A percentile compares a stretch with the other conserved stretches of the same genome.
phyloP scores from a whole-genome alignment of 441 rosid genomes.

The Populus hybrid region DNA sequence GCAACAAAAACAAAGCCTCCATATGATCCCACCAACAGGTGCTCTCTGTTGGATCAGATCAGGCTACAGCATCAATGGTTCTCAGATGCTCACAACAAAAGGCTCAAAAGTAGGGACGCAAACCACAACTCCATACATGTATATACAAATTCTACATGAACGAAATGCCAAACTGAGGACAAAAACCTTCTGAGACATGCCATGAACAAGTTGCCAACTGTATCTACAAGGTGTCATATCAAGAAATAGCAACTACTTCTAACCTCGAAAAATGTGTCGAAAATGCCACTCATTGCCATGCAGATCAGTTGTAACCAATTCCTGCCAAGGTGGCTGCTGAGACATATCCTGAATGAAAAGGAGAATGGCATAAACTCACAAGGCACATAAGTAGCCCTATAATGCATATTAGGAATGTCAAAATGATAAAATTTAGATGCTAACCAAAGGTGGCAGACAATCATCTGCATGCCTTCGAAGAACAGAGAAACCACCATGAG shows the following conservation, averaged over 20 bases:
- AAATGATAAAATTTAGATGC: constrained; percentile 18
- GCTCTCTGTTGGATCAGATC: background rate
- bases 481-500: constrained; percentile 98
- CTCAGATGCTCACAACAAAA: background rate
- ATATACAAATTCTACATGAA: too few species aligned
- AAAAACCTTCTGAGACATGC: background rate
- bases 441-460: constrained; percentile 93
- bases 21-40: background rate
- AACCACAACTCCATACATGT: background rate
- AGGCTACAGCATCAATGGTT: background rate
- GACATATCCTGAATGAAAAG: constrained; percentile 76
- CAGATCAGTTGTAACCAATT: constrained; percentile 85
- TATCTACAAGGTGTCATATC: background rate
- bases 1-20: background rate
- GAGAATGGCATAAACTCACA: constrained; percentile 2
- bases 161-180: background rate
- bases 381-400: background rate
- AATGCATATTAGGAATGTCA: background rate
- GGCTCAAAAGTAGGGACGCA: background rate
- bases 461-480: constrained; percentile 98
- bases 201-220: background rate
- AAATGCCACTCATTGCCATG: constrained; percentile 92
- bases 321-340: constrained; percentile 98
- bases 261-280: constrained; percentile 96
- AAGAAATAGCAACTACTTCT: constrained; percentile 5